Evolutionary conservation across 805 yeast genomes (phyloP).

Genomic region (Cyberlindnera saturnus): DNA sequence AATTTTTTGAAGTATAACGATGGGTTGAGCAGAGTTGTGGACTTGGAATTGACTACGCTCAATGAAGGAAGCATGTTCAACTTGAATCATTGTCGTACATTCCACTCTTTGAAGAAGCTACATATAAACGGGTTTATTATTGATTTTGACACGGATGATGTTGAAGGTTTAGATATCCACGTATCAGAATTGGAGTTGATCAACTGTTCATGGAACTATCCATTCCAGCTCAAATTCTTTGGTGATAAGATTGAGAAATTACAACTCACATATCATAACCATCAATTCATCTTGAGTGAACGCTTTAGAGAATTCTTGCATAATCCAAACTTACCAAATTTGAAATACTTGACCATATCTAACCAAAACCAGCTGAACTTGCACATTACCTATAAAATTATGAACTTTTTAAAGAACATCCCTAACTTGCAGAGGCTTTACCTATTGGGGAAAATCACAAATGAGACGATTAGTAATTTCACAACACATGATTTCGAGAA

Average conservation of each 20-base stretch:
- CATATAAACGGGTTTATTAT: conserved; percentile 34
- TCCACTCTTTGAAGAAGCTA: conserved; percentile 29
- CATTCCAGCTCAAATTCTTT: conserved; percentile 36
- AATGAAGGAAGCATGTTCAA: conserved; percentile 29
- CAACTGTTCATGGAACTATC: conserved; percentile 54
- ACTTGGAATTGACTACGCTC: conserved; percentile 19
- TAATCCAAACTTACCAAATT: conserved; percentile 23
- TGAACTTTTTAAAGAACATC: conserved; percentile 27
- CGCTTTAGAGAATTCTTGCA: conserved; percentile 27
- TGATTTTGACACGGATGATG: conserved; percentile 34
- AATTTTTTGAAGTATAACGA: conserved; percentile 30
- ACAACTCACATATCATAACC: conserved; percentile 23
- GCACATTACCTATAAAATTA: conserved; percentile 27
- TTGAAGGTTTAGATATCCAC: conserved; percentile 14
- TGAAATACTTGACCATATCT: conserved; percentile 23
- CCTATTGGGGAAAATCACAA: conserved; percentile 28
- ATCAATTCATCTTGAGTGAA: conserved; percentile 31
- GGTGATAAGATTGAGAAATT: conserved; percentile 22
- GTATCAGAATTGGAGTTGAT: conserved; percentile 25
- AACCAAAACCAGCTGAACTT: conserved; percentile 24
- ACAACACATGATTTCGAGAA: conserved; percentile 24
- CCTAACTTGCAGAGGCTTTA: conserved; percentile 25
- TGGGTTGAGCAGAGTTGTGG: conserved; percentile 6
- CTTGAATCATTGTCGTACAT: conserved; percentile 36
- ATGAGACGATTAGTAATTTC: conserved; percentile 27